A percentile compares a stretch with the other conserved stretches of the same genome.
Evolutionary conservation across 2,329 filamentous ascomycete species (phyloP).

Genomic region (Aspergillus sp.): DNA sequence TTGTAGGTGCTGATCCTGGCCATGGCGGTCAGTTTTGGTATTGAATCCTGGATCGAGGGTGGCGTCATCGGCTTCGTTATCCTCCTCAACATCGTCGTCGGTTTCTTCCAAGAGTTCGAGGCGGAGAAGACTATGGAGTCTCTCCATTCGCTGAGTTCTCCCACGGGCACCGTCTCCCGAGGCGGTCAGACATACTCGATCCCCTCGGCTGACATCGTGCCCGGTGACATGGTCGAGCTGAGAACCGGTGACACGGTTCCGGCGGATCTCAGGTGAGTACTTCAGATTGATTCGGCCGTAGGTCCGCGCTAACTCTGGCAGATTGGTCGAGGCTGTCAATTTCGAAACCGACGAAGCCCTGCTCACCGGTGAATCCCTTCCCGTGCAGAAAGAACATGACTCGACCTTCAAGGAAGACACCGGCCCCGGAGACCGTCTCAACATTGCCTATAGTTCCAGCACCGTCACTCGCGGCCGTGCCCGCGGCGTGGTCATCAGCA

Average conservation of each 20-base stretch:
- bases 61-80: slow-evolving; percentile 59
- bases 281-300: not conserved
- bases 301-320: not conserved
- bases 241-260: slow-evolving; percentile 57
- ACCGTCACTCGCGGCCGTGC: slow-evolving; percentile 59
- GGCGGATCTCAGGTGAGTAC: slow-evolving; percentile 53
- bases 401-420: slow-evolving; percentile 47
- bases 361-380: slow-evolving; percentile 59
- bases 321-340: slow-evolving; percentile 60
- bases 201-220: slow-evolving; percentile 57
- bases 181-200: slow-evolving; percentile 53
- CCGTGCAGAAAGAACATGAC: slow-evolving; percentile 53
- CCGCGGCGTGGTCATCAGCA: slow-evolving; percentile 56
- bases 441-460: slow-evolving; percentile 59
- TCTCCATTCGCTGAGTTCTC: slow-evolving; percentile 53
- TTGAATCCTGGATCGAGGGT: slow-evolving; percentile 56
- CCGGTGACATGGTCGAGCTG: slow-evolving; percentile 53
- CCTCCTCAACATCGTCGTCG: slow-evolving; percentile 55
- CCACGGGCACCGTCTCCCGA: slow-evolving; percentile 54
- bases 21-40: slow-evolving; percentile 60
- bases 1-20: slow-evolving; percentile 70
- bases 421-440: slow-evolving; percentile 56
- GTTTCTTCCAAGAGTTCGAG: slow-evolving; percentile 58
- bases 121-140: slow-evolving; percentile 60
- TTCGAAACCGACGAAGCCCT: slow-evolving; percentile 67